A percentile compares a stretch with the other conserved stretches of the same genome.
Evolutionary conservation across 345 rosid species (phyloP).

Genomic region (Ailanthus altissimus): DNA sequence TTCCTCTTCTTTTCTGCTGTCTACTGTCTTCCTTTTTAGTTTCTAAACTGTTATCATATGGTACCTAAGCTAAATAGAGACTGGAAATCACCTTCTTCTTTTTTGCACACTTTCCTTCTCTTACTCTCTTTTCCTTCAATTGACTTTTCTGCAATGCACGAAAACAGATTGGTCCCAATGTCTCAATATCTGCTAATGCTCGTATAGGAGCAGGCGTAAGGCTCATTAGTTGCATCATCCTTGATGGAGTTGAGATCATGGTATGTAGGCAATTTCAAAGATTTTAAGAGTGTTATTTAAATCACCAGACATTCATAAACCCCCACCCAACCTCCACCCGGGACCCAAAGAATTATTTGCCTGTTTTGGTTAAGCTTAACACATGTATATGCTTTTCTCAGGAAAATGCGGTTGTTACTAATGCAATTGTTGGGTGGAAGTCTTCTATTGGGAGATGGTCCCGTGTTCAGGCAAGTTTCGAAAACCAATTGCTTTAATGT

Average conservation of each 20-base stretch:
- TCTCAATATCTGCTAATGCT: conserved; percentile 86
- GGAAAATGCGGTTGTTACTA: conserved; percentile 90
- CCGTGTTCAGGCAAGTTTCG: conserved; percentile 79
- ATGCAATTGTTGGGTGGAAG: conserved; percentile 93
- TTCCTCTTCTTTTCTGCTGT: not conserved
- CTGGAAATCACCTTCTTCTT: not conserved
- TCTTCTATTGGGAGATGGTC: conserved; percentile 95
- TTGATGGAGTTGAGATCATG: conserved; percentile 88
- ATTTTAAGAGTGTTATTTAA: not conserved
- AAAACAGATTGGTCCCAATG: conserved; percentile 92
- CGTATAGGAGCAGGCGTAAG: conserved; percentile 92
- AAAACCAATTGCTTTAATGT: not conserved
- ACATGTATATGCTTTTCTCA: conserved; percentile 31
- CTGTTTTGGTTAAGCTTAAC: conserved; percentile 16
- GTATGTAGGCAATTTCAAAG: conserved; percentile 36
- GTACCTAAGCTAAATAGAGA: not conserved
- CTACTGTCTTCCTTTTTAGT: not conserved
- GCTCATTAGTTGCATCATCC: conserved; percentile 87
- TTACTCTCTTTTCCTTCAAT: not conserved
- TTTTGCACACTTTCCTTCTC: not conserved
- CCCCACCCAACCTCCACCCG: not conserved
- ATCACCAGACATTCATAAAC: not conserved
- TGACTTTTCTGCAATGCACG: conserved; percentile 13
- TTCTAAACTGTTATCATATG: not conserved
- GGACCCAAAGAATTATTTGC: not conserved